phyloP scores from a whole-genome alignment of 345 rosid genomes.

The Lumnitzera racemosa region DNA sequence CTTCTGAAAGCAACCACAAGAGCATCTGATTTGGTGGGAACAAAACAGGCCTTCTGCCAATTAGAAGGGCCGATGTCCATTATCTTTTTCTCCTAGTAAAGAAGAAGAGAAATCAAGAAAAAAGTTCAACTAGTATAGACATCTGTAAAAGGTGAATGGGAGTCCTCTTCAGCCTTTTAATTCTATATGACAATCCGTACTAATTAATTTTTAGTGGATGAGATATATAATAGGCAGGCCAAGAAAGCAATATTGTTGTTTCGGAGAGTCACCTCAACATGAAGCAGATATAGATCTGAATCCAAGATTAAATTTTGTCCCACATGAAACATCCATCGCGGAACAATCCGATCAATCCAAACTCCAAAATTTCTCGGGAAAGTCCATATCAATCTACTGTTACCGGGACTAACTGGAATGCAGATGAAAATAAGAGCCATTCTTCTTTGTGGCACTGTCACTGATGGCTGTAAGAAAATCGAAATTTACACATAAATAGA shows the following conservation, averaged over 20 bases:
- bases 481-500: no score
- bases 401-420: slow-evolving; percentile 83
- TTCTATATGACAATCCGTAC: no score
- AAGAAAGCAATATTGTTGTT: background rate
- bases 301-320: slow-evolving; percentile 74
- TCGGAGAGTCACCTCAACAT: slow-evolving; percentile 44
- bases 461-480: slow-evolving; percentile 13
- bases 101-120: background rate
- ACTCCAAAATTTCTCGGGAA: slow-evolving; percentile 67
- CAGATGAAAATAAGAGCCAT: slow-evolving; percentile 69
- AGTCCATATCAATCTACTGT: slow-evolving; percentile 79
- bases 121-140: no score
- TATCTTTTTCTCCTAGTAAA: slow-evolving; percentile 66
- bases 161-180: no score
- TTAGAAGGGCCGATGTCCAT: slow-evolving; percentile 58
- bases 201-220: no score
- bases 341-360: slow-evolving; percentile 63
- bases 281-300: slow-evolving; percentile 86
- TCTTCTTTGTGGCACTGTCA: slow-evolving; percentile 13
- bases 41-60: slow-evolving; percentile 81
- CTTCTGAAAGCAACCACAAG: slow-evolving; percentile 65
- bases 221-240: no score
- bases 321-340: slow-evolving; percentile 82
- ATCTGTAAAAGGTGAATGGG: no score
- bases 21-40: slow-evolving; percentile 75